phyloP scores from a whole-genome alignment of 805 yeast genomes.

The Yamadazyma laniorum region DNA sequence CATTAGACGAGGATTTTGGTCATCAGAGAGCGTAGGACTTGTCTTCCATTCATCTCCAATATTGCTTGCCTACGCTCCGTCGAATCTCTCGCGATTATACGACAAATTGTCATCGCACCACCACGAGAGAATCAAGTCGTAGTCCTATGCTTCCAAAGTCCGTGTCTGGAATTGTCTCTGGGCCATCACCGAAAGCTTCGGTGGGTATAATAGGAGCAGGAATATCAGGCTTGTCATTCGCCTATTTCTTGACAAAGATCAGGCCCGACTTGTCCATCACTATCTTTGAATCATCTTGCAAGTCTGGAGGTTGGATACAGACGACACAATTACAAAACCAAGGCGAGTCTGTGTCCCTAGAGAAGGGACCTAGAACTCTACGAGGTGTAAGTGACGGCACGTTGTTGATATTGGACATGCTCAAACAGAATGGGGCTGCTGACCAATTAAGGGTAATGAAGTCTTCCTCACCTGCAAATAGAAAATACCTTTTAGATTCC shows the following conservation, averaged over 20 bases:
- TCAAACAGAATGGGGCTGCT: slow-evolving; percentile 46
- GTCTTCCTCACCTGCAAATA: slow-evolving; percentile 60
- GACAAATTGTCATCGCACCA: too few species aligned
- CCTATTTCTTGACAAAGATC: slow-evolving; percentile 63
- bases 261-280: slow-evolving; percentile 74
- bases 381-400: slow-evolving; percentile 83
- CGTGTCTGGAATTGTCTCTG: too few species aligned
- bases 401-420: slow-evolving; percentile 59
- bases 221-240: slow-evolving; percentile 75
- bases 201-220: slow-evolving; percentile 88
- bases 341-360: slow-evolving; percentile 43
- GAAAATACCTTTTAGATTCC: slow-evolving; percentile 59
- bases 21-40: too few species aligned
- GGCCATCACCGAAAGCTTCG: slow-evolving; percentile 31
- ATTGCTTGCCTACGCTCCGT: too few species aligned
- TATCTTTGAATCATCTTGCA: slow-evolving; percentile 52
- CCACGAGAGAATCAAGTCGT: too few species aligned
- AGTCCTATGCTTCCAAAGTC: too few species aligned
- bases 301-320: slow-evolving; percentile 80
- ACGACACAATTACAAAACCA: slow-evolving; percentile 39
- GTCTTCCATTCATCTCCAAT: too few species aligned
- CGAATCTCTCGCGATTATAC: too few species aligned
- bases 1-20: too few species aligned
- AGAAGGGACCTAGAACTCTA: slow-evolving; percentile 89
- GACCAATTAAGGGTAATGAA: slow-evolving; percentile 60